phyloP scores from a whole-genome alignment of 2,329 filamentous ascomycete species.

The Phoma sp. region DNA sequence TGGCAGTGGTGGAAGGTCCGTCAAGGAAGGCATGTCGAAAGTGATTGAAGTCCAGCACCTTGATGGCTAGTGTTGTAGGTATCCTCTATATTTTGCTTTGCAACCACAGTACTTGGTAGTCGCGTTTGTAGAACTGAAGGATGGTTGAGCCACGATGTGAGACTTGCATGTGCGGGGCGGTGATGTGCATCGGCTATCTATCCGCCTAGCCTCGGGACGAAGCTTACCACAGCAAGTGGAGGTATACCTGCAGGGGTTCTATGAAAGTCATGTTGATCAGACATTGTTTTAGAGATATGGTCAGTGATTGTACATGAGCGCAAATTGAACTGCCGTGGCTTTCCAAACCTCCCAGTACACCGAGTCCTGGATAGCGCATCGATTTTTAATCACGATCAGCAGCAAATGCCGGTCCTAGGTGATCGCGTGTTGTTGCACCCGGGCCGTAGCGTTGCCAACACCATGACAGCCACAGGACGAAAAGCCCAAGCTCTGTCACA shows the following conservation, averaged over 20 bases:
- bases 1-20: slow-evolving; percentile 54
- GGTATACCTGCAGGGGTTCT: background rate
- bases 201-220: slow-evolving; percentile 11
- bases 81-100: background rate
- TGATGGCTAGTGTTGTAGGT: background rate
- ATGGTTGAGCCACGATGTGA: background rate
- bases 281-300: background rate
- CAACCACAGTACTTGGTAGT: background rate
- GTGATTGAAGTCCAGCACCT: background rate
- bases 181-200: slow-evolving; percentile 7
- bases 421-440: background rate
- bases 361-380: background rate
- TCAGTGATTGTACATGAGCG: background rate
- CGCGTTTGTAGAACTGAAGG: background rate
- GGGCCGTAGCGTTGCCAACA: background rate
- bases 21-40: background rate
- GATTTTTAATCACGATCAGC: background rate
- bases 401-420: too few relatives aligned
- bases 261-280: background rate
- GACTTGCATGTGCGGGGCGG: slow-evolving; percentile 9
- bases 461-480: slow-evolving; percentile 1
- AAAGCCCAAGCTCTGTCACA: slow-evolving; percentile 2
- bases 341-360: too few relatives aligned
- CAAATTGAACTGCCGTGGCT: background rate
- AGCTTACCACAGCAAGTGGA: slow-evolving; percentile 13